phyloP scores from a whole-genome alignment of 129 eudicot genomes.

The Lactuca sativa region DNA sequence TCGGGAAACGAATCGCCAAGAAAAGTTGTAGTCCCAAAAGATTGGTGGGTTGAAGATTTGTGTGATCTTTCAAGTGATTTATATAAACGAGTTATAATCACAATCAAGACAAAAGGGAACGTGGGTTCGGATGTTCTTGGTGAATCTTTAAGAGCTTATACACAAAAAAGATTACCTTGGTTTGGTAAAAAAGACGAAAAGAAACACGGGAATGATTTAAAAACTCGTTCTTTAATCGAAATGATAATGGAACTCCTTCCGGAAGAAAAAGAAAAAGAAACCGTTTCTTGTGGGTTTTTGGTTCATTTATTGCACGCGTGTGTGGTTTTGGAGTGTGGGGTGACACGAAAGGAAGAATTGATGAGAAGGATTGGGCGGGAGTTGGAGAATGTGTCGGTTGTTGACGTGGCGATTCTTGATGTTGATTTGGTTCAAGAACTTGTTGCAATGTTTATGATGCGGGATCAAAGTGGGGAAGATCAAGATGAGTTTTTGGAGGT shows the following conservation, averaged over 20 bases:
- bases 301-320: constrained; percentile 62
- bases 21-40: constrained; percentile 57
- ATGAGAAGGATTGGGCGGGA: constrained; percentile 51
- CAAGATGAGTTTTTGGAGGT: constrained; percentile 50
- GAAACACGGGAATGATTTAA: constrained; percentile 37
- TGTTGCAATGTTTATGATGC: constrained; percentile 61
- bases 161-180: constrained; percentile 57
- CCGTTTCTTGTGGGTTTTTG: constrained; percentile 66
- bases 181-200: constrained; percentile 45
- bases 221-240: constrained; percentile 51
- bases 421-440: constrained; percentile 54
- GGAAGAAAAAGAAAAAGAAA: constrained; percentile 40
- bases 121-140: constrained; percentile 53
- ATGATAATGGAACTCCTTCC: constrained; percentile 54
- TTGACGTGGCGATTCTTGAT: constrained; percentile 53
- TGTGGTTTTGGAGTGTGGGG: constrained; percentile 51
- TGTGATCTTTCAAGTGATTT: constrained; percentile 74
- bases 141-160: constrained; percentile 65
- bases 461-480: constrained; percentile 36
- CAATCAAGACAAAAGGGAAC: constrained; percentile 56
- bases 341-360: constrained; percentile 44
- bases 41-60: constrained; percentile 96
- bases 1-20: constrained; percentile 50
- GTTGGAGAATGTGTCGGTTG: constrained; percentile 65
- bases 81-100: constrained; percentile 61